Evolutionary conservation across 2,329 filamentous ascomycete species (phyloP).

Genomic region (Fusarium chaquense): DNA sequence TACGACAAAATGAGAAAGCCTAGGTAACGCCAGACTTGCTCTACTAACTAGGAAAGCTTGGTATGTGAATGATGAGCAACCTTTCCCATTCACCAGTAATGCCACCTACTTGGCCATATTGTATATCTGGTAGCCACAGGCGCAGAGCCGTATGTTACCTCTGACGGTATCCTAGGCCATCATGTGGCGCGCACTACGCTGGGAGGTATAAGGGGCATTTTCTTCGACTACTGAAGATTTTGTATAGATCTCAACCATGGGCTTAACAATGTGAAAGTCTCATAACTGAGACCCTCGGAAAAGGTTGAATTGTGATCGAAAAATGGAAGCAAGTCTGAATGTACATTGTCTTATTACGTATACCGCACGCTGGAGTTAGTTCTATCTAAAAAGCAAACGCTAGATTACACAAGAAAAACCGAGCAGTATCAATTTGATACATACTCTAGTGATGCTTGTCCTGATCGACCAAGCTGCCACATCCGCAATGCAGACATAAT

Average conservation of each 20-base stretch:
- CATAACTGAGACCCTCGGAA: too few species aligned
- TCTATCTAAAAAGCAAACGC: conserved; percentile 9
- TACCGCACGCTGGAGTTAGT: not conserved
- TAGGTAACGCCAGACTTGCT: not conserved
- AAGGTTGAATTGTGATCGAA: not conserved
- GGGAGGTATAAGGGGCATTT: not conserved
- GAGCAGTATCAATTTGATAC: conserved; percentile 18
- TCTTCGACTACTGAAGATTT: not conserved
- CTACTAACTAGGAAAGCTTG: too few species aligned
- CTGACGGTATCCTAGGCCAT: not conserved
- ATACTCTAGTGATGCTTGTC: conserved; percentile 39
- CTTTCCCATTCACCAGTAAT: not conserved
- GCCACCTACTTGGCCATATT: not conserved
- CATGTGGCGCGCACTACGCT: not conserved
- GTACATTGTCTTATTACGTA: conserved; percentile 1
- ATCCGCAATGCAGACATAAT: conserved; percentile 37
- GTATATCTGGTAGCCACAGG: too few species aligned
- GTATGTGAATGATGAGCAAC: too few species aligned
- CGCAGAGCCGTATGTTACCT: not conserved
- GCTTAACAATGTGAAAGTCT: not conserved
- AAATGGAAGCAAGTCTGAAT: not conserved
- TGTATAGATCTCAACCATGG: too few species aligned
- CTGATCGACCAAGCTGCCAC: conserved; percentile 38
- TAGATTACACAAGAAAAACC: conserved; percentile 11
- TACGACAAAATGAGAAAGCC: not conserved